Base-by-base conservation (phyloP, 352 stramenopile genomes). In the Thraustotheca clavata region DNA sequence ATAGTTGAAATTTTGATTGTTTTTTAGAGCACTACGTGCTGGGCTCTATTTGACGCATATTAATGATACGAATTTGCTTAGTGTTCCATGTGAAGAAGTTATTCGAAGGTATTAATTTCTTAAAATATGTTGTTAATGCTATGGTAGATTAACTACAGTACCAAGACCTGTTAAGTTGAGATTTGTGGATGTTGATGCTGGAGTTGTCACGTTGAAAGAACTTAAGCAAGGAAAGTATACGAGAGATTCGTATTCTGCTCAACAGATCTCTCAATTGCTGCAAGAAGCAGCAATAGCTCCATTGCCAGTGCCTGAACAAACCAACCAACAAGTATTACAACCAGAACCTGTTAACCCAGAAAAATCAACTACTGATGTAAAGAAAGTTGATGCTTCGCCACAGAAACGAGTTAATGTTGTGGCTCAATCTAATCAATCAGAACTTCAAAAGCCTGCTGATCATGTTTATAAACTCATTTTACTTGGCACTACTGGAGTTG, bases 11-110 rank as follows among this genome's bases (percentile, higher is more conserved):
- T 4, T 47, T 3, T 48, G 38, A 26, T 11, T n/a, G n/a, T n/a
- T n/a, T n/a, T n/a, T n/a, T 43, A 90, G 77, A 29, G 73, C 65
- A 27, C 71, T 92, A 18, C 80, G 83, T 20, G 67, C 83, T 1
- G 83, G 83, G 0, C 67, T 93, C 39, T 89, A 93, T 68, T 49
- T 93, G 34, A 93, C 83, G 39, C 83, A 93, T 52, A 89, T 91
- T 65, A 83, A 87, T 52, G 81, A 89, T 40, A 66, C 36, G n/a
- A 82, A 90, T 29, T 36, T 92, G 27, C 52, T 89, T 41, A 71
- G 79, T 65, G 60, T 79, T 36, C 67, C 78, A 3, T 92, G 83
- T 52, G 77, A 90, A 38, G 73, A 77, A 2, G 79, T 90, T 27
- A 89, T 92, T 46, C 55, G 72, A 26, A 84, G 68, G 77, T 86